Evolutionary conservation across 306 rosid genomes (phyloP).

Genomic region (Quercus variabilis): DNA sequence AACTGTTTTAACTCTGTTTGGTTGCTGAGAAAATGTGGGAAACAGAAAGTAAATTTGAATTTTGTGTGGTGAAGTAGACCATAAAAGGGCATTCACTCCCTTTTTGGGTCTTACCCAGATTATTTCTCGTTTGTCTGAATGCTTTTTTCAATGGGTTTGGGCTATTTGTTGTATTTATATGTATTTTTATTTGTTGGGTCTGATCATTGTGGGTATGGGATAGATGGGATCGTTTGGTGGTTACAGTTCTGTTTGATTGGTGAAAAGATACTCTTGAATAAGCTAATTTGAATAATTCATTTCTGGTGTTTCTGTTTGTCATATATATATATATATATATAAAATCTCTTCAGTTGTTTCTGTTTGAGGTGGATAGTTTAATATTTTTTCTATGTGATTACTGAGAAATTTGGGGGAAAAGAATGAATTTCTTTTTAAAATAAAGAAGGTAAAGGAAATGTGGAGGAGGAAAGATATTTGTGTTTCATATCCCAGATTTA

Average conservation of each 20-base stretch:
- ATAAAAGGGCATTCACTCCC: not conserved
- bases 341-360: not conserved
- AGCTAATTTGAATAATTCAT: not conserved
- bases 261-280: not conserved
- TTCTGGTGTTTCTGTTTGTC: not conserved
- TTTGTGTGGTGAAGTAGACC: not conserved
- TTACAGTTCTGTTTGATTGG: not conserved
- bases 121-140: not conserved
- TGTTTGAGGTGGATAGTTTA: not conserved
- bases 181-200: not conserved
- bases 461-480: not conserved
- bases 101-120: not conserved
- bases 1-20: not conserved
- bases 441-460: not conserved
- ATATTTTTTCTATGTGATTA: not conserved
- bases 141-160: not conserved
- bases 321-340: not conserved
- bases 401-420: not conserved
- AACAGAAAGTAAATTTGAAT: not conserved
- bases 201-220: slow-evolving; percentile 1
- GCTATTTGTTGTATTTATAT: not conserved
- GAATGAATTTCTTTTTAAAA: not conserved
- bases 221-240: not conserved
- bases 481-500: not conserved
- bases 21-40: not conserved